Base-by-base conservation (phyloP, 495 filamentous ascomycete genomes). In the Usnea hakonensis region DNA sequence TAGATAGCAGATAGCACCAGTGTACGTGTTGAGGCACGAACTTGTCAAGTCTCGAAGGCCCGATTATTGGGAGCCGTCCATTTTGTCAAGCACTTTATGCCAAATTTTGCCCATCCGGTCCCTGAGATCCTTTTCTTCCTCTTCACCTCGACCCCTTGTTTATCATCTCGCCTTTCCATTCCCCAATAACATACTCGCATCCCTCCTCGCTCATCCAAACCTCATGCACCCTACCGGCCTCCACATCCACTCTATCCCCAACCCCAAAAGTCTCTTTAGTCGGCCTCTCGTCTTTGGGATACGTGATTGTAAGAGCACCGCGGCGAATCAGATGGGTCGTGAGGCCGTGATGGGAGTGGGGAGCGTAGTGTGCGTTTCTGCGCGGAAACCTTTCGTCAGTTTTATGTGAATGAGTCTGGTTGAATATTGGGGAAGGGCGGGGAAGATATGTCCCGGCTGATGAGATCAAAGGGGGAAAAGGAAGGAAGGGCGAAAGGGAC, bases 101-200 rank as follows among this genome's bases (percentile, higher is more conserved):
- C 48, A 17, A 16, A 3, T 6, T 14, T 32, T 26, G 13, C 23
- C 14, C n/a, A 10, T 37, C 16, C 33, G 14, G 26, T 23, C 55
- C 14, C 17, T 1, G 32, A 21, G 35, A 17, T 30, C 0, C 17
- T 9, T 23, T 16, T 5, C 11, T 13, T 36, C 17, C 37, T n/a
- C 13, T n/a, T 13, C 9, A 14, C 4, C 23, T 41, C 38, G 7
- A 14, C 30, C 53, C 10, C 11, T 9, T 32, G 17, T 23, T 5
- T 23, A 1, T 57, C 16, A 9, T 32, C n/a, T 21, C n/a, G 23
- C 38, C 38, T 36, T 54, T 41, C 65, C 48, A 60, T 33, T 67
- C 89, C 23, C 90, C 90, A 73, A 94, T 90, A 26, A 93, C 87
- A 77, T 90, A 91, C 43, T 88, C 90, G 74, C 90, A 95, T 0